Percentiles rank a stretch among this genome's conserved stretches.
Conservation (phyloP, 768 basidiomycete species). For the Russula vinacea region DNA sequence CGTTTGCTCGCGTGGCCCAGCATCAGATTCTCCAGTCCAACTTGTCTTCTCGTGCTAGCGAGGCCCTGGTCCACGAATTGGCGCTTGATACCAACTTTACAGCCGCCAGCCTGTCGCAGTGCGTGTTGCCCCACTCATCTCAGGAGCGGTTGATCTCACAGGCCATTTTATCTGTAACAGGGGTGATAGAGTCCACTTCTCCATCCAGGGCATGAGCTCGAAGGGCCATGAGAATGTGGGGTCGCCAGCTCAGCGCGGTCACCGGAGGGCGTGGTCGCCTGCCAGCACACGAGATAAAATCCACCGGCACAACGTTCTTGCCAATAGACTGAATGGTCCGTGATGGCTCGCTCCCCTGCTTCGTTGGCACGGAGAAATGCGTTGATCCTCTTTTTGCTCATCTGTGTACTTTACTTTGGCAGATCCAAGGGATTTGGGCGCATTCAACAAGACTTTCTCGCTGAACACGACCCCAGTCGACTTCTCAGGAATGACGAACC, state of each 20-base stretch:
- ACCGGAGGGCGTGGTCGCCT: not conserved
- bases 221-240: not conserved
- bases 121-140: not conserved
- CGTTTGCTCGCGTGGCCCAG: conserved; percentile 9
- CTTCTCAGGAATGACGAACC: not conserved
- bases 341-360: not conserved
- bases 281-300: not conserved
- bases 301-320: not conserved
- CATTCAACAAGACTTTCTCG: not conserved
- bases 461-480: not conserved
- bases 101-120: not conserved
- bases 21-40: not conserved
- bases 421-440: too few species aligned
- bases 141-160: not conserved
- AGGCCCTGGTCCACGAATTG: not conserved
- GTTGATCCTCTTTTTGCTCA: not conserved
- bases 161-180: not conserved
- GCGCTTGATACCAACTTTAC: not conserved
- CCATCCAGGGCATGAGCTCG: not conserved
- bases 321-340: not conserved
- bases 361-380: not conserved
- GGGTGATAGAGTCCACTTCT: not conserved
- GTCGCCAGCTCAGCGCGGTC: not conserved
- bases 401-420: not conserved
- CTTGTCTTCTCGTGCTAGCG: not conserved